Evolutionary conservation across 495 filamentous ascomycete species (phyloP).

Genomic region (Chlorociboria aeruginascens): DNA sequence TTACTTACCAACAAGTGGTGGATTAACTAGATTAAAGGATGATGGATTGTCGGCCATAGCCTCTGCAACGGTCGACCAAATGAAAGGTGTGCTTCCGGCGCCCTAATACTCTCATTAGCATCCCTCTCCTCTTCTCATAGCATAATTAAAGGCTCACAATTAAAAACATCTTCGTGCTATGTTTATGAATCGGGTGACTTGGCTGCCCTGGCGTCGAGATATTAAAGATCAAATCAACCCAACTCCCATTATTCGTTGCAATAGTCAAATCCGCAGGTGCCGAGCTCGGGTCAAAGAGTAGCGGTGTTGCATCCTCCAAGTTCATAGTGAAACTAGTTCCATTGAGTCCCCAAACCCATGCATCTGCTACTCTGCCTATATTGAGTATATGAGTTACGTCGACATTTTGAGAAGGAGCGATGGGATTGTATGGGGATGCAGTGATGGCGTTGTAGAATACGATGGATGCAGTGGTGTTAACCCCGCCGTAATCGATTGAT

Average conservation of each 20-base stretch:
- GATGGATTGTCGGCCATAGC: conserved; percentile 33
- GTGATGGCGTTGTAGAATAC: conserved; percentile 24
- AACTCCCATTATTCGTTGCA: conserved; percentile 33
- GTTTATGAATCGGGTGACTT: conserved; percentile 50
- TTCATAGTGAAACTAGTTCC: conserved; percentile 21
- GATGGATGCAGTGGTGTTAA: conserved; percentile 23
- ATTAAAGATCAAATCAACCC: conserved; percentile 45
- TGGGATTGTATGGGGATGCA: conserved; percentile 30
- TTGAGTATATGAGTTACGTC: conserved; percentile 30
- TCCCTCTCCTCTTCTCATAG: background rate
- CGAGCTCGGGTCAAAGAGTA: conserved; percentile 33
- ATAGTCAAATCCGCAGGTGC: conserved; percentile 29
- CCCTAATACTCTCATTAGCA: conserved; percentile 18
- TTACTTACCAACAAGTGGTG: conserved; percentile 18
- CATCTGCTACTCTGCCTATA: conserved; percentile 27
- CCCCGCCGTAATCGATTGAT: conserved; percentile 31
- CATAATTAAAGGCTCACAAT: conserved; percentile 20
- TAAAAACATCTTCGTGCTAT: conserved; percentile 46
- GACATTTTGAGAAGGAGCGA: conserved; percentile 26
- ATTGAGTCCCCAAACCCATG: conserved; percentile 37
- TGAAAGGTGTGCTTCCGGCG: conserved; percentile 33
- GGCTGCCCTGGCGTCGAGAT: conserved; percentile 25
- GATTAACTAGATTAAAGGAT: conserved; percentile 43
- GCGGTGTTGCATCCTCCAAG: conserved; percentile 24
- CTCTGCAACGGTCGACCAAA: conserved; percentile 37